phyloP scores from a whole-genome alignment of 2,329 filamentous ascomycete genomes.

The Peltaster fructicola region DNA sequence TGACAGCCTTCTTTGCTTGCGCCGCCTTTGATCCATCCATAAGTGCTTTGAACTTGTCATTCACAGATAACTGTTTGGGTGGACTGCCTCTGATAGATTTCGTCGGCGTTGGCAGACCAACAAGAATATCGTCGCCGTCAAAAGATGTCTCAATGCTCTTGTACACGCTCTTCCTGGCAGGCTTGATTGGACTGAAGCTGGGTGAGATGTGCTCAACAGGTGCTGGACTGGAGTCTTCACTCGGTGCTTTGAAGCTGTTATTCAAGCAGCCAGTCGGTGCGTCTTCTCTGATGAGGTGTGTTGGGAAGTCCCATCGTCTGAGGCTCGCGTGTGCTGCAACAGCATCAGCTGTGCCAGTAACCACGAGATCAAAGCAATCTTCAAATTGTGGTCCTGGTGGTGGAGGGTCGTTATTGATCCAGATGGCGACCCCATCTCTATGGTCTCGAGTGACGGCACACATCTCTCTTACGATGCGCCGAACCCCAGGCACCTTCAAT shows the following conservation, averaged over 20 bases:
- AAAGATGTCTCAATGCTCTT: conserved; percentile 11
- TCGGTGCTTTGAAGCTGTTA: conserved; percentile 15
- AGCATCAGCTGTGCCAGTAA: conserved; percentile 73
- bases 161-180: conserved; percentile 8
- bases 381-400: conserved; percentile 59
- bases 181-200: conserved; percentile 10
- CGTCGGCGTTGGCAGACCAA: conserved; percentile 18
- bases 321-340: conserved; percentile 57
- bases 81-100: conserved; percentile 14
- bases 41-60: conserved; percentile 6
- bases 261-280: conserved; percentile 13
- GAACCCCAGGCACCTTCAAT: conserved; percentile 83
- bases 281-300: conserved; percentile 5
- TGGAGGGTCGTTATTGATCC: conserved; percentile 82
- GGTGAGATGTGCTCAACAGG: conserved; percentile 2
- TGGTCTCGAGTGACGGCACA: conserved; percentile 71
- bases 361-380: conserved; percentile 82
- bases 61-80: conserved; percentile 7
- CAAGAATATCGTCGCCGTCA: conserved; percentile 11
- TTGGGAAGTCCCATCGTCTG: conserved; percentile 37
- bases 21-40: conserved; percentile 8
- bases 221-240: conserved; percentile 8
- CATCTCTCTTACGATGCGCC: conserved; percentile 77
- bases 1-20: conserved; percentile 2
- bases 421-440: conserved; percentile 61